phyloP scores from a whole-genome alignment of 148 eudicot genomes.

The Amaranthus hypochondriacus region DNA sequence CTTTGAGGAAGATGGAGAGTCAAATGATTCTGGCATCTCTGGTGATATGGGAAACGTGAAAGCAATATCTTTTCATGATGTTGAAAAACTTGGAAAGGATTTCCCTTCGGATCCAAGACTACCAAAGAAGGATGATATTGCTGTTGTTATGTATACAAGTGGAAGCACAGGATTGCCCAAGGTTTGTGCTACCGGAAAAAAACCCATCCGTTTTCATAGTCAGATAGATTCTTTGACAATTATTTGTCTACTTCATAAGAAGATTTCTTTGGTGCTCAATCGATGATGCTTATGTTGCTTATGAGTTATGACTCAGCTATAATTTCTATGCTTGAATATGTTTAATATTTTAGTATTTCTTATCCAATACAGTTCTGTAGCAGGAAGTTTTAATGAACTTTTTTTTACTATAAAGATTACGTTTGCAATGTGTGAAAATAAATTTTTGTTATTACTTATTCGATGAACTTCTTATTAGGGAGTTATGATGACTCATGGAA shows the following conservation, averaged over 20 bases:
- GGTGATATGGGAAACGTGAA: constrained; percentile 35
- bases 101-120: constrained; percentile 50
- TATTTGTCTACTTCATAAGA: neutral
- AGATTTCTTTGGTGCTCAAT: neutral
- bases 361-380: neutral
- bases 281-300: constrained; percentile 3
- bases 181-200: constrained; percentile 33
- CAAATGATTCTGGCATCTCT: constrained; percentile 33
- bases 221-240: neutral
- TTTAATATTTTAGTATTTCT: neutral
- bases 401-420: neutral
- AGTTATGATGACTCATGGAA: constrained; percentile 95
- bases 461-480: constrained; percentile 40
- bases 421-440: neutral
- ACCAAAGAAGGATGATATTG: constrained; percentile 81
- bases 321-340: neutral
- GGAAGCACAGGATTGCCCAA: constrained; percentile 98
- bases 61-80: constrained; percentile 57
- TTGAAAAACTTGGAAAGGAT: constrained; percentile 71
- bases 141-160: constrained; percentile 96
- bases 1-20: constrained; percentile 63
- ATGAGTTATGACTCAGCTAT: neutral
- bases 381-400: neutral
- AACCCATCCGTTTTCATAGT: neutral
- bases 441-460: neutral